Percentiles rank a stretch among this genome's conserved stretches.
Conservation (phyloP, 345 rosid species). For the Crucihimalaya himalaica region DNA sequence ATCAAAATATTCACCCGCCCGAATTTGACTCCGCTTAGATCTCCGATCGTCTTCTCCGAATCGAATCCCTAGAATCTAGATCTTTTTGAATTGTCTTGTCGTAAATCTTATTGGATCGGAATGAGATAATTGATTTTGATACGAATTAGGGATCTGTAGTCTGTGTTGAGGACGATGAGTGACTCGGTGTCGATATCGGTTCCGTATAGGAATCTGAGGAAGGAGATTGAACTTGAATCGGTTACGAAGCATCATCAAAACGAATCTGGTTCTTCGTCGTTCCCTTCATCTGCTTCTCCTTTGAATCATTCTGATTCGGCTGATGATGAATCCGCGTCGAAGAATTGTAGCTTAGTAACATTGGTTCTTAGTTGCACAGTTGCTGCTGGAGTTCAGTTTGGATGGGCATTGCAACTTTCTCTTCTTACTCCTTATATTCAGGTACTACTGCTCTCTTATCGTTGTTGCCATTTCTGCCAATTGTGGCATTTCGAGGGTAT, state of each 20-base stretch:
- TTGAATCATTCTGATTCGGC: constrained; percentile 32
- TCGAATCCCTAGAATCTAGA: not conserved
- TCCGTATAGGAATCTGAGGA: constrained; percentile 75
- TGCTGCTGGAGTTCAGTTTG: constrained; percentile 95
- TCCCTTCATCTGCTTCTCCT: constrained; percentile 38
- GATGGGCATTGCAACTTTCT: constrained; percentile 99
- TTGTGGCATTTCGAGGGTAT: not conserved
- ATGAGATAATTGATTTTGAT: constrained; percentile 11
- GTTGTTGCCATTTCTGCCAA: not conserved
- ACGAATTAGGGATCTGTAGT: constrained; percentile 25
- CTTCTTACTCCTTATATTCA: constrained; percentile 93
- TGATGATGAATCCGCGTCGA: constrained; percentile 34
- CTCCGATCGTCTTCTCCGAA: constrained; percentile 38
- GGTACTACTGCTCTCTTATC: constrained; percentile 41
- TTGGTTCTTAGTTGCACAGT: constrained; percentile 84
- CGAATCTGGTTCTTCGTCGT: constrained; percentile 41
- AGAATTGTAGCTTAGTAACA: constrained; percentile 53
- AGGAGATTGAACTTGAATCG: constrained; percentile 76
- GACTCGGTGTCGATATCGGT: constrained; percentile 51
- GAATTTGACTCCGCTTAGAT: constrained; percentile 36
- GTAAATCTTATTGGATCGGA: not conserved
- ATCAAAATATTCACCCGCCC: constrained; percentile 11
- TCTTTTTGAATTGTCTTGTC: not conserved
- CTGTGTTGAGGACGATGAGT: constrained; percentile 21
- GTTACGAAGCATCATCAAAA: constrained; percentile 44